phyloP scores from a whole-genome alignment of 148 eudicot genomes.

The Rhododendron molle region DNA sequence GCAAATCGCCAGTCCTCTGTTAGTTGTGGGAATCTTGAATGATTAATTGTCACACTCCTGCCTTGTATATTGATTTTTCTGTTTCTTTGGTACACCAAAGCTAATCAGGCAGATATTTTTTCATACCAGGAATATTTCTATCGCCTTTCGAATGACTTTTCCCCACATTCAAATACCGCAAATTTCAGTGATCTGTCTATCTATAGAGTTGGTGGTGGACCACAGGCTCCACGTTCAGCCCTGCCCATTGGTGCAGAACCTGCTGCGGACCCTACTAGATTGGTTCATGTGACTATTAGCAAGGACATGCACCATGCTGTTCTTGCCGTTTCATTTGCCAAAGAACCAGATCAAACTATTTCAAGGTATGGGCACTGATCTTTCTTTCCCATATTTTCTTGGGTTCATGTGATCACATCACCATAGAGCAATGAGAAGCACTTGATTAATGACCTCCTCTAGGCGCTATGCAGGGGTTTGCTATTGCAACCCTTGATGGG shows the following conservation, averaged over 20 bases:
- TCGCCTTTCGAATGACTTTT: slow-evolving; percentile 82
- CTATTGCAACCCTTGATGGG: background rate
- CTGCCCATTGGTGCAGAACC: slow-evolving; percentile 96
- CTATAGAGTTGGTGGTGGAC: slow-evolving; percentile 87
- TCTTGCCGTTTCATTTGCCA: slow-evolving; percentile 90
- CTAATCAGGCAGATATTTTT: slow-evolving; percentile 3
- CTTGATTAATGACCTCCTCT: background rate
- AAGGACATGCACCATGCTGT: slow-evolving; percentile 76
- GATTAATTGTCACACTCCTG: background rate
- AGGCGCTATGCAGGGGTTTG: background rate
- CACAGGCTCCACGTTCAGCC: slow-evolving; percentile 97
- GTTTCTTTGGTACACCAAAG: background rate
- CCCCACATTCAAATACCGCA: slow-evolving; percentile 78
- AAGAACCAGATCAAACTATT: slow-evolving; percentile 75
- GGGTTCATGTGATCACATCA: background rate
- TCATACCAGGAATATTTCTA: slow-evolving; percentile 80
- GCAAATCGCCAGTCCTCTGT: background rate
- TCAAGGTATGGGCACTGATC: slow-evolving; percentile 49
- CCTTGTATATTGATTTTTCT: background rate
- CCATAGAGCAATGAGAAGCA: background rate
- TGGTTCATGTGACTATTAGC: slow-evolving; percentile 66
- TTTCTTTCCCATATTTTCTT: background rate
- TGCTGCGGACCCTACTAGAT: slow-evolving; percentile 78
- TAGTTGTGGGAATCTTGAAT: background rate
- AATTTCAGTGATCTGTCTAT: slow-evolving; percentile 70